Evolutionary conservation across 495 filamentous ascomycete genomes (phyloP).

Genomic region (Staphylotrichum tortipilum): DNA sequence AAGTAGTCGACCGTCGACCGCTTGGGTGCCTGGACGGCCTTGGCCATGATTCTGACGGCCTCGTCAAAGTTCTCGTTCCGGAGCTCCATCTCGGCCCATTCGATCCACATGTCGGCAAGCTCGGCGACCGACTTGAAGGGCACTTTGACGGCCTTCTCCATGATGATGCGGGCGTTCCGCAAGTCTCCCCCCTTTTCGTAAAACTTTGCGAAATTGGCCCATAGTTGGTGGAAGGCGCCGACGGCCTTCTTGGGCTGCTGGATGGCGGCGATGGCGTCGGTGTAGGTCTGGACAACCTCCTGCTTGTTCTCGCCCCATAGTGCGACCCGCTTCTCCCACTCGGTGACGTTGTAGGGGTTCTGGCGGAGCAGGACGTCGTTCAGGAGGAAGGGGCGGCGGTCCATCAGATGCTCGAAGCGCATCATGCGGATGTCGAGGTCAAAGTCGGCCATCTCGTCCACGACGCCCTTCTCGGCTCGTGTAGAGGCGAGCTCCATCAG

Average conservation of each 20-base stretch:
- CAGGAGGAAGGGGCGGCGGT: constrained; percentile 88
- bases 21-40: constrained; percentile 91
- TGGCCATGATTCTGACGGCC: constrained; percentile 91
- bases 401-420: constrained; percentile 97
- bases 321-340: constrained; percentile 94
- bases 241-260: constrained; percentile 93
- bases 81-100: constrained; percentile 97
- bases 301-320: constrained; percentile 91
- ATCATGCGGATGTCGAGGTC: constrained; percentile 97
- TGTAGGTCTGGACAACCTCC: constrained; percentile 91
- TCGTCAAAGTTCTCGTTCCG: constrained; percentile 92
- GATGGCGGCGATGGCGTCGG: constrained; percentile 84
- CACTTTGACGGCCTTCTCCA: constrained; percentile 97
- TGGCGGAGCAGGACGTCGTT: constrained; percentile 95
- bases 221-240: constrained; percentile 88
- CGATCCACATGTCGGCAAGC: constrained; percentile 95
- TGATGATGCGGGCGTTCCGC: constrained; percentile 75
- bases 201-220: constrained; percentile 96
- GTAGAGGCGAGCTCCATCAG: constrained; percentile 81
- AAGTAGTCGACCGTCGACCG: constrained; percentile 95
- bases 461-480: constrained; percentile 71
- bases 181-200: constrained; percentile 88
- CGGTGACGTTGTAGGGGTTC: constrained; percentile 91
- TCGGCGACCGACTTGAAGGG: constrained; percentile 93
- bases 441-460: constrained; percentile 82